Base-by-base conservation (phyloP, 345 rosid genomes). In the Salix udensis region DNA sequence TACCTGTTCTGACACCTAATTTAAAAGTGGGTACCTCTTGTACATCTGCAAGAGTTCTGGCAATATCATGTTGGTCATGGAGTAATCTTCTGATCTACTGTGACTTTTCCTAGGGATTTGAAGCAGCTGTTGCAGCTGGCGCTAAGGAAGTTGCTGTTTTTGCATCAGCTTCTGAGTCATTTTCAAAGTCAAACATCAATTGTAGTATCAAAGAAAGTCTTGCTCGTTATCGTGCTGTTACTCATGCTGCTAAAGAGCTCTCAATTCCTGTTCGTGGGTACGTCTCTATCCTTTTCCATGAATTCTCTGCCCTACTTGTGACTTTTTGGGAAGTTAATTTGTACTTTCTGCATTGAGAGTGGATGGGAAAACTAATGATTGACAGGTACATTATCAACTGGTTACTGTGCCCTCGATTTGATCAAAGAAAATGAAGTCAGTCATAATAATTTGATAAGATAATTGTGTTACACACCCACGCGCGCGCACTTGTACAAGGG, bases 131-230 rank as follows among this genome's bases (percentile, higher is more conserved):
- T 78, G 93, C 93, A 65, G 91, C 93, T 30, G 93, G 96, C 77
- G 92, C 93, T 42, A 89, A 86, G 84, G 96, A 91, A 86, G 85
- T 91, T 65, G 93, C 90, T 31, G 74, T 91, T 70, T 91, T 89
- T 89, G 96, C 93, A 74, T 89, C 96, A 67, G 96, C 96, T 86
- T 91, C 93, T 0, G 93, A 91, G 80, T 85, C 91, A 19, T 91
- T 91, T 79, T 91, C 96, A 11, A 89, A 87, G 85, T 88, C 92
- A 61, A 91, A 91, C 82, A 91, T 91, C 62, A 91, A 91, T 73
- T 88, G 96, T 55, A 89, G 91, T 87, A 86, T 88, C 46, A 88
- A 87, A 85, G 96, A 88, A 77, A 91, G 96, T 78, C 89, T 91
- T 82, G 84, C 71, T 69, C 93, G 92, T 70, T 91, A 89, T 77